Evolutionary conservation across 202 grass and related monocot species (phyloP), one percentile per base, ranked within the genome.

Genomic region (Hordeum pubiflorum): DNA sequence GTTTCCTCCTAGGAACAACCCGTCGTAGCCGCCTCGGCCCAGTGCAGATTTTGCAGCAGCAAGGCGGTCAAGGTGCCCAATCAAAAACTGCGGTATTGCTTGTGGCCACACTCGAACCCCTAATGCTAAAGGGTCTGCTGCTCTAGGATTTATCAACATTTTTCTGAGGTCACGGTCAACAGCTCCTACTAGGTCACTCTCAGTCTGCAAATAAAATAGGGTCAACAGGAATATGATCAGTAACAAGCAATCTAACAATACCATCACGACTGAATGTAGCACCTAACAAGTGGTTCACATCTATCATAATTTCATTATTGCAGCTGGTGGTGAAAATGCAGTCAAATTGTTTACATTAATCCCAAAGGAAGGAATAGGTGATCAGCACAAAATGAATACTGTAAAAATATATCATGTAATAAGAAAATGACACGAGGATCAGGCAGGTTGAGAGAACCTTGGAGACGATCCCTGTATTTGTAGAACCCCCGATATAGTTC

Each of bases 401-500:
- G 7, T 33, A 78, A 73, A 5, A 48, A 33, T 54, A 18, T 4
- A 77, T 24, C 8, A 64, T 36, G 50, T 64, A 26, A 38, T 66
- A 31, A 77, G 5, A 37, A 74, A 83, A 59, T 10, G 40, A 26
- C 14, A 64, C 0, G 2, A 84, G 52, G 57, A 79, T 43, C 34
- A 77, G 77, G 63, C 3, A 40, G 23, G 54, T 78, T 36, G 31
- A 79, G 29, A 71, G 54, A 36, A 98, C 96, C 96, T 98, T 98
- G 44, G 88, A 91, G 69, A 95, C 37, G 12, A 95, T 95, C 68
- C 90, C 92, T 81, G 96, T 88, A 68, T 95, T 98, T 33, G 85
- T 95, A 63, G 92, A 83, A 58, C 96, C 96, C 81, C 96, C 92
- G 36, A 98, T 98, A 71, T 95, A 98, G 57, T 98, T 98, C 72